Conservation (phyloP, 345 rosid genomes). For the Gossypium bickii region DNA sequence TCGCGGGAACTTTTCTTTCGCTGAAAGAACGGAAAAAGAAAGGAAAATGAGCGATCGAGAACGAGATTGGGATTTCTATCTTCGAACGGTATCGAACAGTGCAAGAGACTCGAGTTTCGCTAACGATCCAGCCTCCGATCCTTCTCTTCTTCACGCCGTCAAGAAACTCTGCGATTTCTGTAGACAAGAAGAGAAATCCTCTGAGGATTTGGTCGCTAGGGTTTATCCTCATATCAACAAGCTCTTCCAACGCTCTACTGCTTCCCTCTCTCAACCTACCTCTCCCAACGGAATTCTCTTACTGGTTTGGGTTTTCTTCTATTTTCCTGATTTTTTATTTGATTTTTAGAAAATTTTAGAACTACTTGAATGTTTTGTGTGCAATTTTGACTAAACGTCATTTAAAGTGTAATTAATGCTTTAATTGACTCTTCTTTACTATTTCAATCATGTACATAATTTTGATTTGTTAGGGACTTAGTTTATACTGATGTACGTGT, state of each 20-base stretch:
- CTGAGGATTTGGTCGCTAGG: constrained; percentile 82
- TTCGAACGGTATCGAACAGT: constrained; percentile 58
- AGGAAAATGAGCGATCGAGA: constrained; percentile 4
- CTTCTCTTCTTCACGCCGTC: constrained; percentile 70
- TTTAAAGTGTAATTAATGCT: not conserved
- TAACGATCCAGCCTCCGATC: constrained; percentile 78
- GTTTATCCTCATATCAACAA: constrained; percentile 70
- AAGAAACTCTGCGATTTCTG: constrained; percentile 70
- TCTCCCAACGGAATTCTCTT: constrained; percentile 71
- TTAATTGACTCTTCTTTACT: not conserved
- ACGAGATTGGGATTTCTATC: constrained; percentile 69
- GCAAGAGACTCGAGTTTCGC: constrained; percentile 64
- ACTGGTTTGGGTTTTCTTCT: constrained; percentile 37
- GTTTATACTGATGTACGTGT: not conserved
- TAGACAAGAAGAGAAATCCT: constrained; percentile 48
- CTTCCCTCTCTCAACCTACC: constrained; percentile 67
- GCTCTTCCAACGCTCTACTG: constrained; percentile 75
- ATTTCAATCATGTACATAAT: not conserved
- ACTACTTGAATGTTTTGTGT: not conserved
- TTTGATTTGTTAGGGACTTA: not conserved
- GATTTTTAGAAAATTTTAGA: not conserved
- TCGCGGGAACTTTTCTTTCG: not conserved
- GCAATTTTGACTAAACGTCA: not conserved
- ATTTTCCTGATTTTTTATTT: not conserved
- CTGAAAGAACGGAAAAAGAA: not conserved